phyloP scores from a whole-genome alignment of 1,139 yeast genomes.

The Taiozyma sp. region DNA sequence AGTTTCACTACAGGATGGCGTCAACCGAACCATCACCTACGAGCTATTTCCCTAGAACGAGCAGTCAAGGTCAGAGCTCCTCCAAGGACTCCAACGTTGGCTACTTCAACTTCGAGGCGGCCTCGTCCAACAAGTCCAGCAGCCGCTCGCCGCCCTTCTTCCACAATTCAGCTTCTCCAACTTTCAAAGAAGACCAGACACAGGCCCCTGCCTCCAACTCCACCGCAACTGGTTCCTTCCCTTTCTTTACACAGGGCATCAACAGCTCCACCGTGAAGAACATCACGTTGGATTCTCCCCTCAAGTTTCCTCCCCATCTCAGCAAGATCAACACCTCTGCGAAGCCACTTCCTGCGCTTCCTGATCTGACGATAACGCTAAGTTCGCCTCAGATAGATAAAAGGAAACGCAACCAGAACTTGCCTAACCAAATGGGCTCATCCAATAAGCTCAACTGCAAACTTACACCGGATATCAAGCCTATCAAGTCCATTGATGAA shows the following conservation, averaged over 20 bases:
- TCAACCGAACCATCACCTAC: constrained; percentile 14
- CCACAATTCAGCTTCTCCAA: not conserved
- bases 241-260: not conserved
- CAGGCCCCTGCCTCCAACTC: not conserved
- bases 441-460: not conserved
- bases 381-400: not conserved
- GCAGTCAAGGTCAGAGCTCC: not conserved
- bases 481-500: constrained; percentile 9
- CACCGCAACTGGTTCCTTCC: not conserved
- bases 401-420: not conserved
- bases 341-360: not conserved
- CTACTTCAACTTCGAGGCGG: constrained; percentile 10
- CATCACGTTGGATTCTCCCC: not conserved
- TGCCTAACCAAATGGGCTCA: not conserved
- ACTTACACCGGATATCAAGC: constrained; percentile 5
- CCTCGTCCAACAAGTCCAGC: not conserved
- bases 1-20: not conserved
- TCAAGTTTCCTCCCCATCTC: not conserved
- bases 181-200: not conserved
- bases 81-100: constrained; percentile 1
- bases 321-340: not conserved
- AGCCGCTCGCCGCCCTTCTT: not conserved
- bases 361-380: not conserved
- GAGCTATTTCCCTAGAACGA: not conserved
- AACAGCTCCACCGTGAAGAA: not conserved